A percentile compares a stretch with the other conserved stretches of the same genome.
These are phyloP conservation scores for Acanthamoeba rhysodes DNA, from an alignment of 208 protist genomes.

Conservation along the genomic window DNA sequence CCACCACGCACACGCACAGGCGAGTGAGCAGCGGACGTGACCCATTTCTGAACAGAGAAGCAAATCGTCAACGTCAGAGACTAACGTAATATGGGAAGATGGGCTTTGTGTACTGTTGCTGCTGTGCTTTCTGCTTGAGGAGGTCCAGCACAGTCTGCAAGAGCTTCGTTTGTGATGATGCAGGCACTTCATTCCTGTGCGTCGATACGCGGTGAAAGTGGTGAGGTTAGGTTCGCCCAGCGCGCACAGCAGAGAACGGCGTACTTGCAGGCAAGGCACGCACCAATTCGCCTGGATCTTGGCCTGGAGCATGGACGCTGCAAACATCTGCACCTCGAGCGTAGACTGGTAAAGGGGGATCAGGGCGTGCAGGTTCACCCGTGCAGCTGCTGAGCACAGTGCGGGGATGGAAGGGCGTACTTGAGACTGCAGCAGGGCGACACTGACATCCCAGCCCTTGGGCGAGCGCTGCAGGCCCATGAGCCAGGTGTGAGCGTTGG, in stretches of 20 bases:
- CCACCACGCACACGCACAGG: conserved; percentile 31
- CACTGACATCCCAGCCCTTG: background rate
- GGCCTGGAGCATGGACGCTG: background rate
- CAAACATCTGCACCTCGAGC: conserved; percentile 17
- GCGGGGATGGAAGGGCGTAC: no score
- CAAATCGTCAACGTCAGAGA: background rate
- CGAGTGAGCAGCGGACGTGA: background rate
- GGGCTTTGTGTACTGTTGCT: background rate
- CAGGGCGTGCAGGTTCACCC: background rate
- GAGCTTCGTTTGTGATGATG: background rate
- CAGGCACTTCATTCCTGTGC: background rate
- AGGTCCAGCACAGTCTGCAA: background rate
- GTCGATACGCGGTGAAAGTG: background rate
- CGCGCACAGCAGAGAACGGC: no score
- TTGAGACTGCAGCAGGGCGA: background rate
- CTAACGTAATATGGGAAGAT: background rate
- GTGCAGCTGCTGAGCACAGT: no score
- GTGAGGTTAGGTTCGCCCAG: background rate
- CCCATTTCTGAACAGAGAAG: background rate
- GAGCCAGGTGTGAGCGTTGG: background rate
- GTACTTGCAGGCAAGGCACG: no score
- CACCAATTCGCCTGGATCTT: conserved; percentile 5
- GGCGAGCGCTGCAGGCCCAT: background rate
- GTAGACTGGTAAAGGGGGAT: background rate
- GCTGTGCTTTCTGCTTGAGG: background rate